These are phyloP conservation scores for Alternaria sp. DNA, from an alignment of 2,329 filamentous ascomycete genomes.

Conservation along the genomic window DNA sequence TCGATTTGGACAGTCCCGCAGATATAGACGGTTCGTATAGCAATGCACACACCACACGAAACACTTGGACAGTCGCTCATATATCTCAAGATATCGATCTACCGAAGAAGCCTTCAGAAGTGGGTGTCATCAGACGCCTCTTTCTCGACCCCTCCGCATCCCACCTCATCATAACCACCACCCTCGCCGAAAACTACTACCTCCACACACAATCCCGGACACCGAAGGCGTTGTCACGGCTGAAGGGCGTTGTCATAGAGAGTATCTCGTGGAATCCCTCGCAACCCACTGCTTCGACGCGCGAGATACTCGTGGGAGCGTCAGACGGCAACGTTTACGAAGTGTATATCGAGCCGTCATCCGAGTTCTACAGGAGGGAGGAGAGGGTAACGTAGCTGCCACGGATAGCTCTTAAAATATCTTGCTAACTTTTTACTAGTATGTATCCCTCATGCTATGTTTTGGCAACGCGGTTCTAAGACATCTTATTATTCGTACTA, in stretches of 20 bases:
- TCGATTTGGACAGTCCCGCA: conserved; percentile 89
- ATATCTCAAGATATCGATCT: conserved; percentile 82
- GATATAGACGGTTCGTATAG: conserved; percentile 75
- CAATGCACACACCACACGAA: background rate
- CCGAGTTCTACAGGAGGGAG: conserved; percentile 93
- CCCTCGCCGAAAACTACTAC: conserved; percentile 95
- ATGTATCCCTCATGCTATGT: background rate
- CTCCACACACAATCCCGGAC: conserved; percentile 93
- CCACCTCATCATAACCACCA: conserved; percentile 89
- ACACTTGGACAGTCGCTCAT: conserved; percentile 14
- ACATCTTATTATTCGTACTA: background rate
- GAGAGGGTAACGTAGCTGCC: conserved; percentile 59
- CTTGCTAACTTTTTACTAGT: background rate
- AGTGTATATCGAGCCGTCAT: conserved; percentile 90
- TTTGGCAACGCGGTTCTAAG: background rate
- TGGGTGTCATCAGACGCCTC: conserved; percentile 91
- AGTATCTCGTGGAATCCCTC: conserved; percentile 95
- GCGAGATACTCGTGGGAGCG: conserved; percentile 90
- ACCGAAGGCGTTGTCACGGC: conserved; percentile 77
- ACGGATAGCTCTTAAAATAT: background rate
- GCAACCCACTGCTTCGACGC: conserved; percentile 87
- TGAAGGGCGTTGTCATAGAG: conserved; percentile 88
- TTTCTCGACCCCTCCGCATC: conserved; percentile 97
- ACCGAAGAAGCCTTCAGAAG: conserved; percentile 88
- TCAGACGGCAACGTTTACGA: conserved; percentile 97